Conservation (phyloP, 345 rosid species). For the Brassica rapa region DNA sequence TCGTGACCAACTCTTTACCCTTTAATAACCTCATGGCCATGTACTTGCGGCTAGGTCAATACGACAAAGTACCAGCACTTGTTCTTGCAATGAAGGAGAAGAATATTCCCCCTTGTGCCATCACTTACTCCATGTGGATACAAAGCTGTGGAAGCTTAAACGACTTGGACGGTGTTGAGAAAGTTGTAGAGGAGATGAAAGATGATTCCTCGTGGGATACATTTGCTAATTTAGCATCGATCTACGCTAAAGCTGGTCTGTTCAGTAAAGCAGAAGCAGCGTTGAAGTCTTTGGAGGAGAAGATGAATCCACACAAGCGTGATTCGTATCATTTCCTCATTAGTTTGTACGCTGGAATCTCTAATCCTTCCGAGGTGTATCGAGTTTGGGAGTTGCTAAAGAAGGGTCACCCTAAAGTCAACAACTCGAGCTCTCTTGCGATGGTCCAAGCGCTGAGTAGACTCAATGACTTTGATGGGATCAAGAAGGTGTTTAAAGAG, state of each 20-base stretch:
- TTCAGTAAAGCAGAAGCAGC: constrained; percentile 62
- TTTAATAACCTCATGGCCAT: constrained; percentile 60
- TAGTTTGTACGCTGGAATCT: constrained; percentile 53
- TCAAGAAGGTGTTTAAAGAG: constrained; percentile 52
- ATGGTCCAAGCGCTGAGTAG: constrained; percentile 60
- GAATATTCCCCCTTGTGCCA: constrained; percentile 36
- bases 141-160: constrained; percentile 54
- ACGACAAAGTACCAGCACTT: constrained; percentile 54
- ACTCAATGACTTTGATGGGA: constrained; percentile 52
- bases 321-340: constrained; percentile 67
- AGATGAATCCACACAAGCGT: constrained; percentile 42
- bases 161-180: constrained; percentile 46
- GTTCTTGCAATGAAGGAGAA: constrained; percentile 59
- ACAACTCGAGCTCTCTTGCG: constrained; percentile 52
- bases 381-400: constrained; percentile 65
- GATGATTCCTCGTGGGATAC: constrained; percentile 47
- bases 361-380: constrained; percentile 53
- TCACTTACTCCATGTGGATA: constrained; percentile 55
- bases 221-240: constrained; percentile 55
- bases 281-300: constrained; percentile 58
- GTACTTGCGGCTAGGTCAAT: constrained; percentile 56
- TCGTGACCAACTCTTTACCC: constrained; percentile 45
- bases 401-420: constrained; percentile 35
- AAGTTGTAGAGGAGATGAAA: constrained; percentile 48
- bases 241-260: constrained; percentile 55